Evolutionary conservation across 2,329 filamentous ascomycete species (phyloP).

Genomic region (Epichloe scottii): DNA sequence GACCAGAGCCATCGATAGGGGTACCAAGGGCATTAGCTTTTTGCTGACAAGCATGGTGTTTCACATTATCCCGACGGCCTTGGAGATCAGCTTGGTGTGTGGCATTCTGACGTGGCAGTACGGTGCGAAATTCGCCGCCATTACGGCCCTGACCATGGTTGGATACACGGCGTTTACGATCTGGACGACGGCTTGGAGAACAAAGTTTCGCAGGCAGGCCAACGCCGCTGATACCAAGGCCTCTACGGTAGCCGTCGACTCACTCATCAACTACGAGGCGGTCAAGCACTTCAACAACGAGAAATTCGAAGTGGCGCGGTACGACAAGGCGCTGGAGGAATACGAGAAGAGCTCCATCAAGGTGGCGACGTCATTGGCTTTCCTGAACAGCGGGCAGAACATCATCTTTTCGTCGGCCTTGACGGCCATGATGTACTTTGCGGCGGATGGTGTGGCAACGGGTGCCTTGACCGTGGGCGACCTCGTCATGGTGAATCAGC

Average conservation of each 20-base stretch:
- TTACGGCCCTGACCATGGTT: slow-evolving; percentile 83
- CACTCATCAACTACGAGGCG: slow-evolving; percentile 95
- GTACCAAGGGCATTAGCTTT: slow-evolving; percentile 97
- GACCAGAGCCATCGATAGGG: slow-evolving; percentile 86
- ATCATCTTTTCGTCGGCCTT: slow-evolving; percentile 91
- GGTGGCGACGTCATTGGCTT: slow-evolving; percentile 81
- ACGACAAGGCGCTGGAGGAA: slow-evolving; percentile 71
- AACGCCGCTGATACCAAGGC: slow-evolving; percentile 95
- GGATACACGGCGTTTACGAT: slow-evolving; percentile 97
- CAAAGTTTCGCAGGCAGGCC: slow-evolving; percentile 86
- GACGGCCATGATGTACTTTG: slow-evolving; percentile 97
- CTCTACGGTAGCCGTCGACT: slow-evolving; percentile 90
- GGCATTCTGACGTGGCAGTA: slow-evolving; percentile 96
- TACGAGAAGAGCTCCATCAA: slow-evolving; percentile 97
- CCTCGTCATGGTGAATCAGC: slow-evolving; percentile 96
- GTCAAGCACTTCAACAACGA: slow-evolving; percentile 99
- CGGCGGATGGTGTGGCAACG: slow-evolving; percentile 72
- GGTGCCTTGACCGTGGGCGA: slow-evolving; percentile 84
- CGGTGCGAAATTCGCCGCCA: slow-evolving; percentile 78
- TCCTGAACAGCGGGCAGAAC: slow-evolving; percentile 91
- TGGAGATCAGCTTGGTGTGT: slow-evolving; percentile 93
- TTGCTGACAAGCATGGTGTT: slow-evolving; percentile 97
- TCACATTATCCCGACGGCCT: slow-evolving; percentile 81
- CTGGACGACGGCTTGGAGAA: slow-evolving; percentile 90
- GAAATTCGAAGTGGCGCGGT: slow-evolving; percentile 80